Conservation (phyloP, 352 stramenopile genomes). For the Phytophthora citricola region DNA sequence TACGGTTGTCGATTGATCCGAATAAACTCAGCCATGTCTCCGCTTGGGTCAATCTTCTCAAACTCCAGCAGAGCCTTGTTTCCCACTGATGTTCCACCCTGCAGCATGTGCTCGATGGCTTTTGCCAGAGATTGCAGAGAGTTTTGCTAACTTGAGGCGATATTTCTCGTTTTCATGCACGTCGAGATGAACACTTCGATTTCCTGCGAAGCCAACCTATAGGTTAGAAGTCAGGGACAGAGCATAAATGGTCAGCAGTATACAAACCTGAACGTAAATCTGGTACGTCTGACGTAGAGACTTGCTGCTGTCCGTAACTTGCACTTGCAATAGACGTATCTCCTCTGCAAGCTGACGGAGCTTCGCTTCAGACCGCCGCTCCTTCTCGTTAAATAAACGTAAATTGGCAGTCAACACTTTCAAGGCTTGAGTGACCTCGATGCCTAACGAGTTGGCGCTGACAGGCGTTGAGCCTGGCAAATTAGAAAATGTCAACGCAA, state of each 20-base stretch:
- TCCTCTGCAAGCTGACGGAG: slow-evolving; percentile 58
- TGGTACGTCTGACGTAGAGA: slow-evolving; percentile 54
- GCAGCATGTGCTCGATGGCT: slow-evolving; percentile 70
- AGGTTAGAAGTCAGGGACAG: too few species aligned
- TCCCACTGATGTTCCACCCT: slow-evolving; percentile 43
- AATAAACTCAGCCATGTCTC: slow-evolving; percentile 78
- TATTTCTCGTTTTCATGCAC: slow-evolving; percentile 91
- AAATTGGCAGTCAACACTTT: slow-evolving; percentile 36
- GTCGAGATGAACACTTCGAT: slow-evolving; percentile 76
- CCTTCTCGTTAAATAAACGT: slow-evolving; percentile 42
- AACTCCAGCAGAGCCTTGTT: slow-evolving; percentile 50
- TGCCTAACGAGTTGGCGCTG: slow-evolving; percentile 21
- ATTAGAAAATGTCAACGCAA: slow-evolving; percentile 35
- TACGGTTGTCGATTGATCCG: slow-evolving; percentile 51
- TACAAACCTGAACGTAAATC: slow-evolving; percentile 66
- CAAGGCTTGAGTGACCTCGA: slow-evolving; percentile 41
- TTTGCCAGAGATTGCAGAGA: slow-evolving; percentile 74
- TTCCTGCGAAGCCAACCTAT: slow-evolving; percentile 43
- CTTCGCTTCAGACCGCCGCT: slow-evolving; percentile 50
- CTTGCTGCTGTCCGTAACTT: slow-evolving; percentile 42
- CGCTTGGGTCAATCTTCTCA: slow-evolving; percentile 58
- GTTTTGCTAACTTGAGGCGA: slow-evolving; percentile 85
- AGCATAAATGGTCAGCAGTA: background rate
- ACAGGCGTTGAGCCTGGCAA: slow-evolving; percentile 34
- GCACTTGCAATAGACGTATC: slow-evolving; percentile 45